A percentile compares a stretch with the other conserved stretches of the same genome.
Conservation (phyloP, 192 early-diverging fungal species). For the Backusella tarrabulga region DNA sequence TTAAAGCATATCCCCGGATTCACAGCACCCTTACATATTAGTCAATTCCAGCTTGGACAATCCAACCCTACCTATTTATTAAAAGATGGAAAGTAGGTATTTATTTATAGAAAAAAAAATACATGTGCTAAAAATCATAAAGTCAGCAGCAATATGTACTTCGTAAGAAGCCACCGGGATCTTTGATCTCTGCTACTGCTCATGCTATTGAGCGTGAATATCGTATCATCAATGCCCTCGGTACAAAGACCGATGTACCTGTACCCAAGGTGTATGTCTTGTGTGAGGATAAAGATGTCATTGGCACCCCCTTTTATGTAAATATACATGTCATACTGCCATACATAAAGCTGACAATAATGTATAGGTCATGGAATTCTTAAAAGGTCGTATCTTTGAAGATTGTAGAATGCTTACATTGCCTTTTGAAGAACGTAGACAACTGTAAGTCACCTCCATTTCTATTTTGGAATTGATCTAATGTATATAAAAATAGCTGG, state of each 20-base stretch:
- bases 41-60: constrained; percentile 91
- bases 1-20: constrained; percentile 48
- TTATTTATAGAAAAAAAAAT: background rate
- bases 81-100: constrained; percentile 61
- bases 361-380: constrained; percentile 84
- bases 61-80: constrained; percentile 95
- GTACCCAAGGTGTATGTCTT: constrained; percentile 87
- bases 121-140: constrained; percentile 1
- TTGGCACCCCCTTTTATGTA: constrained; percentile 94
- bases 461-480: background rate
- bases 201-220: constrained; percentile 95
- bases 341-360: background rate
- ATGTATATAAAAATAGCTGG: constrained; percentile 47
- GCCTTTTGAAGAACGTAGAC: constrained; percentile 47
- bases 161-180: constrained; percentile 91
- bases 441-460: constrained; percentile 39
- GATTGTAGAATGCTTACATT: constrained; percentile 59
- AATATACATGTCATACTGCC: background rate
- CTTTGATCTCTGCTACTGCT: constrained; percentile 80
- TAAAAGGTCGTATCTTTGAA: constrained; percentile 85
- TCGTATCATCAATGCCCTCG: constrained; percentile 75
- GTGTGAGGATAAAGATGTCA: constrained; percentile 80
- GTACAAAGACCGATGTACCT: constrained; percentile 72
- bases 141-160: constrained; percentile 74
- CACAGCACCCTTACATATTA: constrained; percentile 61